Evolutionary conservation across 352 stramenopile species (phyloP).

Genomic region (Thalassiosira oceanica): DNA sequence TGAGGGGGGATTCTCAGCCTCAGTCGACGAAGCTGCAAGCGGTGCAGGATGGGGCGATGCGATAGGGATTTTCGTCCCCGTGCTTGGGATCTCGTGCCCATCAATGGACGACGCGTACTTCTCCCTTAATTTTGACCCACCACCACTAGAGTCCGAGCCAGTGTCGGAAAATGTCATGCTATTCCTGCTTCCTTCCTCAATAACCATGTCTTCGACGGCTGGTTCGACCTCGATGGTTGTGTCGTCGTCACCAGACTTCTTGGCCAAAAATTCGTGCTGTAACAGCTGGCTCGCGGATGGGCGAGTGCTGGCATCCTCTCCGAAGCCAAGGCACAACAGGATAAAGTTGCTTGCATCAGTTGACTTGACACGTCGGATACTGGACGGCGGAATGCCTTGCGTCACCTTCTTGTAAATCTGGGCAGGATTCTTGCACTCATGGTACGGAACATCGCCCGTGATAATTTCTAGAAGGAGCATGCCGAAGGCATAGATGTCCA

Average conservation of each 20-base stretch:
- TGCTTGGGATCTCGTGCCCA: conserved; percentile 20
- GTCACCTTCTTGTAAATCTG: conserved; percentile 87
- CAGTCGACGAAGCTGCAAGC: background rate
- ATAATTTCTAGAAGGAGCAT: conserved; percentile 99
- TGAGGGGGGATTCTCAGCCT: background rate
- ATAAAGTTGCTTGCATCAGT: conserved; percentile 83
- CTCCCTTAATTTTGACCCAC: conserved; percentile 4
- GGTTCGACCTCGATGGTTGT: conserved; percentile 77
- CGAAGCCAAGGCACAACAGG: conserved; percentile 77
- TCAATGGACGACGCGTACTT: conserved; percentile 31
- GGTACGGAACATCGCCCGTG: conserved; percentile 98
- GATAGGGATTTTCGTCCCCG: background rate
- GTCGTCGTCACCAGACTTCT: conserved; percentile 66
- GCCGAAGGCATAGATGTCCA: conserved; percentile 98
- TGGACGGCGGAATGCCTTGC: conserved; percentile 77
- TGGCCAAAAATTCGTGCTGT: conserved; percentile 86
- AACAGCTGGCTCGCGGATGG: conserved; percentile 88
- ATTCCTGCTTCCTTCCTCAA: conserved; percentile 28
- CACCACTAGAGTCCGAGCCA: conserved; percentile 13
- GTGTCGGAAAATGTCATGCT: conserved; percentile 46
- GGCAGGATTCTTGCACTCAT: conserved; percentile 89
- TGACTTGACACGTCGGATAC: conserved; percentile 73
- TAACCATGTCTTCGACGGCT: conserved; percentile 64
- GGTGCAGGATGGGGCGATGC: background rate
- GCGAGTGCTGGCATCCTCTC: conserved; percentile 77